These are phyloP conservation scores for Epicoccum sorghinum DNA, from an alignment of 2,329 filamentous ascomycete species.

Conservation along the genomic window DNA sequence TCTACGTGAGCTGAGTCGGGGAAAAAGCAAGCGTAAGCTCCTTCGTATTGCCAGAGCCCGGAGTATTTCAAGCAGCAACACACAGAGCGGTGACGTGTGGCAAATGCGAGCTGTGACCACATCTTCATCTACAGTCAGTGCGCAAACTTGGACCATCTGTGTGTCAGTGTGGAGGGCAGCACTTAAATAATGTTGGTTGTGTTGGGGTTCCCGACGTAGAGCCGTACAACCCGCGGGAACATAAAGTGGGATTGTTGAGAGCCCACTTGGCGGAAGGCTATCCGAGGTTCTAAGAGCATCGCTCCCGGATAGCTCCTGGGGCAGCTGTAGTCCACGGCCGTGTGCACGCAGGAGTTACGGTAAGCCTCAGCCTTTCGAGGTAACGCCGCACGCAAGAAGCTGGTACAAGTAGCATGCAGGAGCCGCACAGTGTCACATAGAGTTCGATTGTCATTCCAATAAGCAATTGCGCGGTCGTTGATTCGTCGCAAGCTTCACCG, in stretches of 20 bases:
- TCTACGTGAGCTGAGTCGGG: no score
- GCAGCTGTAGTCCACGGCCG: slow-evolving; percentile 5
- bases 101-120: no score
- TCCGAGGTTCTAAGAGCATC: neutral
- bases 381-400: neutral
- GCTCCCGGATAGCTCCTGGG: neutral
- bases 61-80: neutral
- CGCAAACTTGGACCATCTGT: neutral
- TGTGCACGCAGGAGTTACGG: neutral
- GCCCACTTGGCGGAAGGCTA: neutral
- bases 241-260: slow-evolving; percentile 3
- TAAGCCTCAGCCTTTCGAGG: neutral
- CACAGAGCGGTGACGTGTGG: neutral
- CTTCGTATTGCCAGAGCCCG: neutral
- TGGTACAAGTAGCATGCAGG: neutral
- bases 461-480: neutral
- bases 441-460: neutral
- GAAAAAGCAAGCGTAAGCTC: no score
- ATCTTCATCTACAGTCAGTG: neutral
- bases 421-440: neutral
- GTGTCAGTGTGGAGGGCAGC: slow-evolving; percentile 1
- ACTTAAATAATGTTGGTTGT: neutral
- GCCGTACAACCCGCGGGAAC: slow-evolving; percentile 2
- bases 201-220: slow-evolving; percentile 2
- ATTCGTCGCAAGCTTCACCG: slow-evolving; percentile 19